phyloP scores from a whole-genome alignment of 345 rosid species.

The Boechera stricta region DNA sequence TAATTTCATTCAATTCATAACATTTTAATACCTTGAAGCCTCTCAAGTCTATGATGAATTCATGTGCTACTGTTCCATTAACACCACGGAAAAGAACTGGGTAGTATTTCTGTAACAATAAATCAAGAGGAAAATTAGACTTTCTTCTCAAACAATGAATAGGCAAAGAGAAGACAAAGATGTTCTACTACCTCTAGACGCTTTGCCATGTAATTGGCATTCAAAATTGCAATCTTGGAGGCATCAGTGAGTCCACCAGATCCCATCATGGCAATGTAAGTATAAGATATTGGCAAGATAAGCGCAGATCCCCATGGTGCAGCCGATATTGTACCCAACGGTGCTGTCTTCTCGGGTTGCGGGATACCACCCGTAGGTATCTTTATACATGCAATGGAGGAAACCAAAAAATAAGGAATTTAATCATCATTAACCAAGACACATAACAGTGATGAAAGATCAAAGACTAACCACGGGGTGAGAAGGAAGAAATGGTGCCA shows the following conservation, averaged over 20 bases:
- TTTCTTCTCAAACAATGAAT: background rate
- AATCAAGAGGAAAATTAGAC: constrained; percentile 10
- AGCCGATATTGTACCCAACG: constrained; percentile 91
- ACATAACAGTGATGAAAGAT: constrained; percentile 13
- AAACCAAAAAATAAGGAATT: background rate
- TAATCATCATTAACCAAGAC: constrained; percentile 30
- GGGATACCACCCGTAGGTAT: constrained; percentile 88
- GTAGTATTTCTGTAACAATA: constrained; percentile 62
- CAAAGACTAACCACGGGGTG: constrained; percentile 86
- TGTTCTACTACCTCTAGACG: constrained; percentile 76
- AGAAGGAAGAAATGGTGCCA: constrained; percentile 95
- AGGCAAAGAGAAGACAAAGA: constrained; percentile 13
- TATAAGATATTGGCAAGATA: constrained; percentile 91
- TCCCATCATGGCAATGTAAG: constrained; percentile 99
- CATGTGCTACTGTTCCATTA: constrained; percentile 95
- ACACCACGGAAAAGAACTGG: constrained; percentile 95
- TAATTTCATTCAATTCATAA: constrained; percentile 8
- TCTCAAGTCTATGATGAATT: constrained; percentile 92
- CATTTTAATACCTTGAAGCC: constrained; percentile 73
- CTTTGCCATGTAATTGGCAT: constrained; percentile 99
- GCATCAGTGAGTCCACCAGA: constrained; percentile 95
- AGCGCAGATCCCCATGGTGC: constrained; percentile 99
- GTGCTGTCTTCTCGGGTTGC: constrained; percentile 66
- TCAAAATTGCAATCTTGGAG: constrained; percentile 91
- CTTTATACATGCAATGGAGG: constrained; percentile 44